Conservation (phyloP, 768 basidiomycete genomes). For the Tulasnella sp. region DNA sequence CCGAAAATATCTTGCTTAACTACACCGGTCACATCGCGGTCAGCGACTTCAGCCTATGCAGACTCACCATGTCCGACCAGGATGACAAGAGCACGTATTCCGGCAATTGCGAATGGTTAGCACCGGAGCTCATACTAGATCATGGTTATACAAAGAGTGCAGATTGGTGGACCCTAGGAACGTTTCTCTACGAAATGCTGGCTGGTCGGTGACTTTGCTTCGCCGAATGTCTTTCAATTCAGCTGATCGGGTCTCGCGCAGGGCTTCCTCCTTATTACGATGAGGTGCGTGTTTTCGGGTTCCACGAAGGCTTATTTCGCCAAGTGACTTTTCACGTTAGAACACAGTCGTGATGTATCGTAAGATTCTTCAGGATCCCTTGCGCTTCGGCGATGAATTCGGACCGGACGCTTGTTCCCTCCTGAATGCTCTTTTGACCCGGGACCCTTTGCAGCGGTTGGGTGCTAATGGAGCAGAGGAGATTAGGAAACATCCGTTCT, state of each 20-base stretch:
- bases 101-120: slow-evolving; percentile 94
- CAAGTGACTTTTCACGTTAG: slow-evolving; percentile 46
- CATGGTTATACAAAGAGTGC: slow-evolving; percentile 66
- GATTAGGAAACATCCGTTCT: slow-evolving; percentile 93
- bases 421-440: slow-evolving; percentile 76
- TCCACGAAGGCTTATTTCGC: background rate
- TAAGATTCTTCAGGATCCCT: slow-evolving; percentile 89
- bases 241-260: background rate
- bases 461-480: slow-evolving; percentile 93
- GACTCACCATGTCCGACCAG: slow-evolving; percentile 92
- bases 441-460: slow-evolving; percentile 79
- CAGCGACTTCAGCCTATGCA: slow-evolving; percentile 94
- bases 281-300: slow-evolving; percentile 9
- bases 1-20: slow-evolving; percentile 95
- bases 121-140: slow-evolving; percentile 66
- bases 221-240: slow-evolving; percentile 55
- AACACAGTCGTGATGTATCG: slow-evolving; percentile 93
- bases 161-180: slow-evolving; percentile 98
- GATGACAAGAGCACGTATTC: slow-evolving; percentile 99
- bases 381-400: slow-evolving; percentile 83
- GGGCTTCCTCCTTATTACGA: slow-evolving; percentile 21
- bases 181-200: slow-evolving; percentile 89
- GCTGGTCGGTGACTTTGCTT: slow-evolving; percentile 95
- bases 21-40: slow-evolving; percentile 96
- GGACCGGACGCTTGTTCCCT: slow-evolving; percentile 77